phyloP scores from a whole-genome alignment of 78 protist genomes.

The slime mould (Dictyostelium discoideum) region DNA sequence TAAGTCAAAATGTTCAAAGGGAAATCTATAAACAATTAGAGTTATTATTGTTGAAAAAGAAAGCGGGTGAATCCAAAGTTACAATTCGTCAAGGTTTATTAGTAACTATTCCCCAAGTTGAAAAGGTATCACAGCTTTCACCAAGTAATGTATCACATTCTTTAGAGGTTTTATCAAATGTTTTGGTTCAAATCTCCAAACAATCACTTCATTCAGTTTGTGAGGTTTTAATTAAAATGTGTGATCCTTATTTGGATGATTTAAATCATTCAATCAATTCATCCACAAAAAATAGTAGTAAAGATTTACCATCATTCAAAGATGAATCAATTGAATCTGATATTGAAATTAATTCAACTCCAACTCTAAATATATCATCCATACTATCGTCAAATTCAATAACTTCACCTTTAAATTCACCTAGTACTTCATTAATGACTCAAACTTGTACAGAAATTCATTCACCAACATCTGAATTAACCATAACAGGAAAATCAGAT shows the following conservation, averaged over 20 bases:
- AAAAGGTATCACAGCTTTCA: conserved; percentile 17
- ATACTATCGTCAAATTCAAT: background rate
- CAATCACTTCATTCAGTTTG: conserved; percentile 21
- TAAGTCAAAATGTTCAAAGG: conserved; percentile 35
- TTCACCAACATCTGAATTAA: background rate
- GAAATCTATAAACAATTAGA: conserved; percentile 65
- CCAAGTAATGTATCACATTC: conserved; percentile 13
- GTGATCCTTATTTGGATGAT: conserved; percentile 62
- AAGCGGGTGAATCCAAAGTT: conserved; percentile 29
- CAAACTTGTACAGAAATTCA: background rate
- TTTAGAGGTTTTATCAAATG: conserved; percentile 55
- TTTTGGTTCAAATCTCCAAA: conserved; percentile 44
- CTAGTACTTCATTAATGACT: background rate
- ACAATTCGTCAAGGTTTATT: conserved; percentile 44
- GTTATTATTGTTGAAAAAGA: conserved; percentile 36
- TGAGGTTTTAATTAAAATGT: conserved; percentile 63
- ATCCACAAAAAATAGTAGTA: background rate
- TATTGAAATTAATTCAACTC: background rate
- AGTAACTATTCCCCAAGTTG: conserved; percentile 61
- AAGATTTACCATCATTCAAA: conserved; percentile 53
- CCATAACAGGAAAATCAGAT: background rate
- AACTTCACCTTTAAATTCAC: background rate
- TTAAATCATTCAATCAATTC: background rate
- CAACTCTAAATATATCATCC: background rate
- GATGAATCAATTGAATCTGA: conserved; percentile 62